A percentile compares a stretch with the other conserved stretches of the same genome.
These are phyloP conservation scores for Monilinia laxa DNA, from an alignment of 2,329 filamentous ascomycete genomes.

Conservation along the genomic window DNA sequence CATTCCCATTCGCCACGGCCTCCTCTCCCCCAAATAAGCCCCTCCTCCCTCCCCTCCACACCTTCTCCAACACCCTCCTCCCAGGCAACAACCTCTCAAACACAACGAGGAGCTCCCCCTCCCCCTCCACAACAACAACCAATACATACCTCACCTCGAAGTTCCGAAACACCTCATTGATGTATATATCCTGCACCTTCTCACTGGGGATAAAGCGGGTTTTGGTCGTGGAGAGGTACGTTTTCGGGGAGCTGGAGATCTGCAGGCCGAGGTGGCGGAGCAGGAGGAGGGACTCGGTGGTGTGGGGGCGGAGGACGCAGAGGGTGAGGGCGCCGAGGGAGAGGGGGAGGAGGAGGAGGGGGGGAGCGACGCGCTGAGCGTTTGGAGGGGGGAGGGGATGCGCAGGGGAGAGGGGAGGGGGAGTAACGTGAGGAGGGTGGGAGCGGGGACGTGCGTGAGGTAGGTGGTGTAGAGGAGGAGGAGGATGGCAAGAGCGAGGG, in stretches of 20 bases:
- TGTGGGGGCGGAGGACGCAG: slow-evolving; percentile 49
- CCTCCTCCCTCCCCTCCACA: slow-evolving; percentile 82
- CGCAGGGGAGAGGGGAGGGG: slow-evolving; percentile 33
- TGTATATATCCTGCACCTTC: slow-evolving; percentile 87
- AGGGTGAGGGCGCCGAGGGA: slow-evolving; percentile 46
- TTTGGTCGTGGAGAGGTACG: slow-evolving; percentile 61
- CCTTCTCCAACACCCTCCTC: slow-evolving; percentile 73
- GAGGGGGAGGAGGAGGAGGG: slow-evolving; percentile 45
- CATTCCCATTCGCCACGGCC: slow-evolving; percentile 32
- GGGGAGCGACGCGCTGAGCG: slow-evolving; percentile 42
- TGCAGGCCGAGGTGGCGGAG: slow-evolving; percentile 89
- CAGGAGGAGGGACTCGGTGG: slow-evolving; percentile 82
- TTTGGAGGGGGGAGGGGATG: slow-evolving; percentile 40
- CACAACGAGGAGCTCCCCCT: slow-evolving; percentile 88
- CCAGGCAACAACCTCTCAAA: slow-evolving; percentile 80
- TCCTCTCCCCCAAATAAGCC: slow-evolving; percentile 73
- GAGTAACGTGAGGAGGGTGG: slow-evolving; percentile 30
- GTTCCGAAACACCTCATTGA: slow-evolving; percentile 91
- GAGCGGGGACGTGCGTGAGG: slow-evolving; percentile 33
- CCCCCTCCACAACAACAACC: slow-evolving; percentile 84
- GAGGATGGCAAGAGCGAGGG: slow-evolving; percentile 45
- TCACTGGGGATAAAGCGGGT: slow-evolving; percentile 87
- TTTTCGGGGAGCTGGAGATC: slow-evolving; percentile 69
- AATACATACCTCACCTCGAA: slow-evolving; percentile 91
- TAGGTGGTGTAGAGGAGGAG: slow-evolving; percentile 54